Percentiles rank a stretch among this genome's conserved stretches.
phyloP scores from a whole-genome alignment of 2,329 filamentous ascomycete genomes.

The Fragosphaeria purpurea region DNA sequence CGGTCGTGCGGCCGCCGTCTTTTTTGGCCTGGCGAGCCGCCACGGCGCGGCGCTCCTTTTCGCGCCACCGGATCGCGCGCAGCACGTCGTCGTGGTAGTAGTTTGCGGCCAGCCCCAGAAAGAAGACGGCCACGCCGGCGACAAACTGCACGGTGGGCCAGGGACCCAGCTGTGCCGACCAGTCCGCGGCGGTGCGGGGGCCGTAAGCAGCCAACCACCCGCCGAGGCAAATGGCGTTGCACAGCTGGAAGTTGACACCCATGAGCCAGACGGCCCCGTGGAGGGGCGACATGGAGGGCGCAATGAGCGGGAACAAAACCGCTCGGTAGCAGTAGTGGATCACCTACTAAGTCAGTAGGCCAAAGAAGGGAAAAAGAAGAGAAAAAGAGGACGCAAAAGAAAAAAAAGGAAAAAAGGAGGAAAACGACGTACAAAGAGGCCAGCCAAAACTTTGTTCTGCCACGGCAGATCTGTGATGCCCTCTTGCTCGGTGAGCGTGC shows the following conservation, averaged over 20 bases:
- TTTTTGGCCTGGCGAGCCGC: slow-evolving; percentile 21
- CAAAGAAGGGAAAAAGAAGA: not conserved
- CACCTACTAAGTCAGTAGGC: slow-evolving; percentile 32
- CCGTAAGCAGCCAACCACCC: slow-evolving; percentile 82
- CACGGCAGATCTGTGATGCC: slow-evolving; percentile 55
- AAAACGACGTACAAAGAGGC: slow-evolving; percentile 45
- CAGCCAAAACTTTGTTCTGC: slow-evolving; percentile 68
- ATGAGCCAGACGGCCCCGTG: slow-evolving; percentile 56
- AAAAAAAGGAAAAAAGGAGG: too few species aligned
- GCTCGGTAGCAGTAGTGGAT: slow-evolving; percentile 91
- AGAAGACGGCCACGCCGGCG: slow-evolving; percentile 65
- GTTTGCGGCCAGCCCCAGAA: slow-evolving; percentile 66
- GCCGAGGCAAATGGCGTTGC: slow-evolving; percentile 69
- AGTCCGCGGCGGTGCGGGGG: slow-evolving; percentile 46
- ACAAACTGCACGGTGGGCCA: slow-evolving; percentile 36
- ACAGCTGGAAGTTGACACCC: slow-evolving; percentile 65
- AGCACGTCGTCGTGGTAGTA: slow-evolving; percentile 86
- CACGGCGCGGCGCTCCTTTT: slow-evolving; percentile 47
- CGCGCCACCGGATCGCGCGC: slow-evolving; percentile 70
- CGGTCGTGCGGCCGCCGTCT: slow-evolving; percentile 18
- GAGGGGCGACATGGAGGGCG: slow-evolving; percentile 88
- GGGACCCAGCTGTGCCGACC: slow-evolving; percentile 30
- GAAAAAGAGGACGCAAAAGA: slow-evolving; percentile 17
- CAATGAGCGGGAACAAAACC: slow-evolving; percentile 68
- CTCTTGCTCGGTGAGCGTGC: slow-evolving; percentile 49